These are phyloP conservation scores for Claviceps fusiformis DNA, from an alignment of 2,329 filamentous ascomycete species.

Conservation along the genomic window DNA sequence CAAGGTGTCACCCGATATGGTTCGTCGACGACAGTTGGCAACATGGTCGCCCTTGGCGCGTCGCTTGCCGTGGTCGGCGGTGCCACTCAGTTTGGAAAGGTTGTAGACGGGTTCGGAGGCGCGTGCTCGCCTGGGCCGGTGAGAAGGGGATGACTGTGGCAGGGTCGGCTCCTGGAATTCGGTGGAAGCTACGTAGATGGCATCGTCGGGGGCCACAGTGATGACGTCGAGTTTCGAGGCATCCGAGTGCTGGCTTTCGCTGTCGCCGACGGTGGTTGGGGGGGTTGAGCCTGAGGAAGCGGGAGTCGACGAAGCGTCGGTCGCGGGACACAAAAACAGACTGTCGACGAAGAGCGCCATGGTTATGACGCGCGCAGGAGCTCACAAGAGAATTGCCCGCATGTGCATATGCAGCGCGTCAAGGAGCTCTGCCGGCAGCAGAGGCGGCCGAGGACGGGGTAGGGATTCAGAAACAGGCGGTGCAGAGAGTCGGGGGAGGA, in stretches of 20 bases:
- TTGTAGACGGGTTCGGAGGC: conserved; percentile 52
- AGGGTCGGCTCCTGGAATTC: conserved; percentile 15
- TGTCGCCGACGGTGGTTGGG: conserved; percentile 52
- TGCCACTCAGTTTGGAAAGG: conserved; percentile 47
- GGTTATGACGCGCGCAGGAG: conserved; percentile 1
- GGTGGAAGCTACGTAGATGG: conserved; percentile 10
- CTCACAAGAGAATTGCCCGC: background rate
- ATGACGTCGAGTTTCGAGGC: conserved; percentile 25
- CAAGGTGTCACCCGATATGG: conserved; percentile 28
- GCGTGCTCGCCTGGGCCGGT: conserved; percentile 41
- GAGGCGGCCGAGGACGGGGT: conserved; percentile 1
- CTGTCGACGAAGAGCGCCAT: conserved; percentile 23
- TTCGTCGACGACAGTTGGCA: conserved; percentile 30
- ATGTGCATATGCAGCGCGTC: conserved; percentile 3
- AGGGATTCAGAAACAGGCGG: background rate
- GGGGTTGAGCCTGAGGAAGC: conserved; percentile 49
- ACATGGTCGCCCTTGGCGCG: conserved; percentile 37
- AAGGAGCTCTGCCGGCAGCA: conserved; percentile 5
- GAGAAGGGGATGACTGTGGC: conserved; percentile 14
- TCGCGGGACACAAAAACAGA: conserved; percentile 17
- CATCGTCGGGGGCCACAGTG: conserved; percentile 16
- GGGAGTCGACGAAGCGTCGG: conserved; percentile 34
- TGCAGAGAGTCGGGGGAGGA: background rate
- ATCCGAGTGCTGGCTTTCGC: conserved; percentile 40
- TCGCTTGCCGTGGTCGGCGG: conserved; percentile 44